A percentile compares a stretch with the other conserved stretches of the same genome.
Conservation (phyloP, 1,139 yeast genomes). For the Lodderomyces elongisporus region DNA sequence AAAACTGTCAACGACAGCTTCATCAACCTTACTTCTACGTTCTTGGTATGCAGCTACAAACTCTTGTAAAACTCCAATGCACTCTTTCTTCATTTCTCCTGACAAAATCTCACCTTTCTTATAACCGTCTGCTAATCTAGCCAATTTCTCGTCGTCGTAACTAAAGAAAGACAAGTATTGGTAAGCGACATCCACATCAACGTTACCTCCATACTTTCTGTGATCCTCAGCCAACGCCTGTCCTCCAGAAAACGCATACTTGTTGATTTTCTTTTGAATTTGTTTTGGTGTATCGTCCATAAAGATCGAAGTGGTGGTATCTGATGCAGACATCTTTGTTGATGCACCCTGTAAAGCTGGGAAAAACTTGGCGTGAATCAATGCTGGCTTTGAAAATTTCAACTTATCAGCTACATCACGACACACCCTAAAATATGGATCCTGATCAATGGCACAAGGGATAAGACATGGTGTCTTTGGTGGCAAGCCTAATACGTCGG, state of each 20-base stretch:
- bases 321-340: conserved; percentile 96
- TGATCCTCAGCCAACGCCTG: conserved; percentile 84
- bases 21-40: conserved; percentile 62
- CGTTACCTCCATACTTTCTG: conserved; percentile 83
- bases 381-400: conserved; percentile 84
- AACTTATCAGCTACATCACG: conserved; percentile 96
- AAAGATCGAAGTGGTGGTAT: conserved; percentile 71
- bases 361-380: conserved; percentile 92
- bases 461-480: conserved; percentile 90
- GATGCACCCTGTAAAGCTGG: conserved; percentile 97
- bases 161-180: conserved; percentile 88
- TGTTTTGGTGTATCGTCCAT: conserved; percentile 93
- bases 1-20: conserved; percentile 60
- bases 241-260: conserved; percentile 97
- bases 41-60: conserved; percentile 81
- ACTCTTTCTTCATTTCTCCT: conserved; percentile 89
- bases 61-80: conserved; percentile 74
- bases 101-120: conserved; percentile 78
- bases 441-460: conserved; percentile 99
- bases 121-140: conserved; percentile 59
- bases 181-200: conserved; percentile 92
- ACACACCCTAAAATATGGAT: conserved; percentile 96
- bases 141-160: conserved; percentile 80
- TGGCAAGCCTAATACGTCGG: conserved; percentile 82
- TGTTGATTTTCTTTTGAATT: conserved; percentile 91